Evolutionary conservation across 2,329 filamentous ascomycete genomes (phyloP).

Genomic region (Penicillium sp.): DNA sequence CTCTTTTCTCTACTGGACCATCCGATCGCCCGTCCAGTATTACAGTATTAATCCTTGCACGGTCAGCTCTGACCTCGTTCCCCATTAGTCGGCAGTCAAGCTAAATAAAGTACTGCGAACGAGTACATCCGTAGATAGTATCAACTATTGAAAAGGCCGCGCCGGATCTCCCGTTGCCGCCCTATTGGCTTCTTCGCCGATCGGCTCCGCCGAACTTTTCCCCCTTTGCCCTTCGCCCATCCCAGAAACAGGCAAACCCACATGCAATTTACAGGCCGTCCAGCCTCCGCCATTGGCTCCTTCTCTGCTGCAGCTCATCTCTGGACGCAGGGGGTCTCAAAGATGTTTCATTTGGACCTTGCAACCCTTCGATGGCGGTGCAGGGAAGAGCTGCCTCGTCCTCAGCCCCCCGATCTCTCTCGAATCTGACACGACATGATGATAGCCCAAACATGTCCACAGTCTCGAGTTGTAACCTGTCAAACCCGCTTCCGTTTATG

Average conservation of each 20-base stretch:
- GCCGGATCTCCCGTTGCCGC: slow-evolving; percentile 26
- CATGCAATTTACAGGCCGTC: slow-evolving; percentile 20
- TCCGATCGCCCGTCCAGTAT: background rate
- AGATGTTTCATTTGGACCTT: slow-evolving; percentile 23
- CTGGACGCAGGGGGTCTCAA: slow-evolving; percentile 19
- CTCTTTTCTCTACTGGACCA: background rate
- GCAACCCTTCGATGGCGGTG: background rate
- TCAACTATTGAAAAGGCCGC: slow-evolving; percentile 13
- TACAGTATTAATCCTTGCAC: background rate
- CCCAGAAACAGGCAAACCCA: slow-evolving; percentile 16
- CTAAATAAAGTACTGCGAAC: background rate
- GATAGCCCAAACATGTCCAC: background rate
- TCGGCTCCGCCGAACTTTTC: slow-evolving; percentile 22
- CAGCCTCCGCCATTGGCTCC: slow-evolving; percentile 21
- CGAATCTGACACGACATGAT: background rate
- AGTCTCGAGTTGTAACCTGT: too few relatives aligned
- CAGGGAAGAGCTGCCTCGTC: background rate
- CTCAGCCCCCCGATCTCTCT: slow-evolving; percentile 1
- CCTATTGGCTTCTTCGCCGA: slow-evolving; percentile 24
- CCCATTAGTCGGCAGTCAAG: background rate
- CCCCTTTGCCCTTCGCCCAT: background rate
- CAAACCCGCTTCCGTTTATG: background rate
- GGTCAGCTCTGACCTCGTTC: background rate
- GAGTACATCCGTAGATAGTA: background rate
- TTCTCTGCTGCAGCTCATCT: slow-evolving; percentile 10